Conservation (phyloP, 306 rosid species). For the apple (Malus domestica) region DNA sequence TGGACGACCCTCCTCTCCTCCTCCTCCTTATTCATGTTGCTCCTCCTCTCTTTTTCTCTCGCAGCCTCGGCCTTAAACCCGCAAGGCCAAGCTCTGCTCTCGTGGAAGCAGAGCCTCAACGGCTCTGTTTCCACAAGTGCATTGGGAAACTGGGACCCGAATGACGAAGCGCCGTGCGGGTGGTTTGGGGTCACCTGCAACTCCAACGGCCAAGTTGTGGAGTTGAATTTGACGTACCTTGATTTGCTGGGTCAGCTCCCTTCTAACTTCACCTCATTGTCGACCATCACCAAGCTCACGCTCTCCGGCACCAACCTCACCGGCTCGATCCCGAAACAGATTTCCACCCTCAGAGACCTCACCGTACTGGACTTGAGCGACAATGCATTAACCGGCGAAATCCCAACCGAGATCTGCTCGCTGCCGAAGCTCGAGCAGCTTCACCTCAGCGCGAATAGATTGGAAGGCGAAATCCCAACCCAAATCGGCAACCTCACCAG, state of each 20-base stretch:
- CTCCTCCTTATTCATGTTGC: slow-evolving; percentile 8
- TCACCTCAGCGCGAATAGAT: slow-evolving; percentile 53
- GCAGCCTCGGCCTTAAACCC: slow-evolving; percentile 47
- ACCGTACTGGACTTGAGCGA: slow-evolving; percentile 57
- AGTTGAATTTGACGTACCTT: slow-evolving; percentile 50
- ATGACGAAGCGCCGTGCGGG: slow-evolving; percentile 57
- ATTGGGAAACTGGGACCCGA: slow-evolving; percentile 54
- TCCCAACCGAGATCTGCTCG: slow-evolving; percentile 45
- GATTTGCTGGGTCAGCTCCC: slow-evolving; percentile 70
- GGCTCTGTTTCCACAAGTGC: slow-evolving; percentile 33
- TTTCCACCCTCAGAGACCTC: slow-evolving; percentile 36
- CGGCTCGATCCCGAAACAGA: slow-evolving; percentile 68
- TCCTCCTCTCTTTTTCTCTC: slow-evolving; percentile 20
- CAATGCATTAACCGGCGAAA: slow-evolving; percentile 68
- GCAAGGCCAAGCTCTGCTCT: slow-evolving; percentile 72
- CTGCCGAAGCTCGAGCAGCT: slow-evolving; percentile 55
- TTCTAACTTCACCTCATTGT: slow-evolving; percentile 49
- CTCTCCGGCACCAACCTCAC: slow-evolving; percentile 72
- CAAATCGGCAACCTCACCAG: slow-evolving; percentile 58
- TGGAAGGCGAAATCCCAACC: slow-evolving; percentile 58
- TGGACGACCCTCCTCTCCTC: slow-evolving; percentile 43
- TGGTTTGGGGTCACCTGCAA: slow-evolving; percentile 85
- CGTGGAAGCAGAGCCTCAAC: slow-evolving; percentile 73
- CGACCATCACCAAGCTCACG: slow-evolving; percentile 45
- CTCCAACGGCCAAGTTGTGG: slow-evolving; percentile 37